Evolutionary conservation across 2,329 filamentous ascomycete species (phyloP).

Genomic region (Aspergillus chevalieri): DNA sequence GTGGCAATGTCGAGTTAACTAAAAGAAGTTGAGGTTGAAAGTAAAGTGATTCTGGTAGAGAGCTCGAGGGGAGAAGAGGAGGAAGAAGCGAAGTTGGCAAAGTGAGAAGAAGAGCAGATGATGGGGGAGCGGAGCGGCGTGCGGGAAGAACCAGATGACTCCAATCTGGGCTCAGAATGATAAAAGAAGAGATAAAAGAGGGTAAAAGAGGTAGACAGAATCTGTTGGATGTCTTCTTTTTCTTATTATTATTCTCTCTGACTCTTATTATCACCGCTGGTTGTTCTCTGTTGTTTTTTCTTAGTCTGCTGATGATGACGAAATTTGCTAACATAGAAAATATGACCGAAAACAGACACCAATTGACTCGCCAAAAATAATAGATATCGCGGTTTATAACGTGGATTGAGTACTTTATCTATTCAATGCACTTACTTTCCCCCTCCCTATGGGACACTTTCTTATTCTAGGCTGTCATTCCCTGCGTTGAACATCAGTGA

Average conservation of each 20-base stretch:
- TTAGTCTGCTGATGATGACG: neutral
- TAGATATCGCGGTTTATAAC: no score
- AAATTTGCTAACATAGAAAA: neutral
- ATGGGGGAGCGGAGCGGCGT: neutral
- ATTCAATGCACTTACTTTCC: no score
- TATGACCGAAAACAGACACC: no score
- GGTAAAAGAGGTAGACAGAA: neutral
- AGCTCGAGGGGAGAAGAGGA: conserved; percentile 9
- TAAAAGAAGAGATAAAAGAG: neutral
- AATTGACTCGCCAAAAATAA: no score
- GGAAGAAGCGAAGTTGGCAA: conserved; percentile 5
- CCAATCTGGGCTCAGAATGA: neutral
- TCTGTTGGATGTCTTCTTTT: neutral
- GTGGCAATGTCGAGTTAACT: no score
- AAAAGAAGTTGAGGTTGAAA: neutral
- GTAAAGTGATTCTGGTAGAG: conserved; percentile 10
- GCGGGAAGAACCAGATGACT: conserved; percentile 1
- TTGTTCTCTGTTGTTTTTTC: neutral
- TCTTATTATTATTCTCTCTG: neutral
- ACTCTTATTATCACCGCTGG: neutral
- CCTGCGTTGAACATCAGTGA: no score
- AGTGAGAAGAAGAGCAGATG: conserved; percentile 13
- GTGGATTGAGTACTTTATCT: no score
- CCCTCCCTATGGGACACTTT: no score
- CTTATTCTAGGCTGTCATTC: no score